Evolutionary conservation across 768 basidiomycete genomes (phyloP).

Genomic region (Hortiboletus campestris): DNA sequence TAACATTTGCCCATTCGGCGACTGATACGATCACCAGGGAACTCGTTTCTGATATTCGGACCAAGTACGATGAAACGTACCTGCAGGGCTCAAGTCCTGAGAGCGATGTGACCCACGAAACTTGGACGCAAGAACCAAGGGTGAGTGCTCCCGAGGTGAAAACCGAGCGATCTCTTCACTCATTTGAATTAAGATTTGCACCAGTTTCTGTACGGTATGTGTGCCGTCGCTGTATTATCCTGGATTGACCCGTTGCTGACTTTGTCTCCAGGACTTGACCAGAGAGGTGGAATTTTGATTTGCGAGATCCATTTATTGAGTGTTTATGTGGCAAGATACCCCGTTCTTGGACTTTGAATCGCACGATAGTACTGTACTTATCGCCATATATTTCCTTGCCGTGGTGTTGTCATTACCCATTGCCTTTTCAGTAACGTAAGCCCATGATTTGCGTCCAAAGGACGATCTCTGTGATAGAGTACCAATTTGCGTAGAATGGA

Average conservation of each 20-base stretch:
- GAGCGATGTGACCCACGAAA: background rate
- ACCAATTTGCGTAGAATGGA: no score
- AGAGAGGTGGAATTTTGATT: slow-evolving; percentile 8
- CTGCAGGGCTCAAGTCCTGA: background rate
- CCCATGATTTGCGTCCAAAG: no score
- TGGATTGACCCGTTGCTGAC: background rate
- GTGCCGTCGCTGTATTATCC: background rate
- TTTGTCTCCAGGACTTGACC: slow-evolving; percentile 12
- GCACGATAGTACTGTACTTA: no score
- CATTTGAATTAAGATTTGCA: slow-evolving; percentile 7
- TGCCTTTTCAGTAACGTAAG: no score
- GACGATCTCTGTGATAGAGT: no score
- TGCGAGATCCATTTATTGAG: no score
- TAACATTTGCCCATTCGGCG: background rate
- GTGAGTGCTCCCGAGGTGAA: slow-evolving; percentile 12
- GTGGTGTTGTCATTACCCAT: no score
- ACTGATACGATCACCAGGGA: slow-evolving; percentile 5
- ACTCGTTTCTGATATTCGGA: slow-evolving; percentile 13
- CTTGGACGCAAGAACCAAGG: slow-evolving; percentile 19
- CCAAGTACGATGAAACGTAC: slow-evolving; percentile 8
- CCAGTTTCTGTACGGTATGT: slow-evolving; percentile 12
- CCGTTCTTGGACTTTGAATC: background rate
- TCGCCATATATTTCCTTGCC: no score
- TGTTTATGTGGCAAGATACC: slow-evolving; percentile 2
- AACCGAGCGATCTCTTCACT: background rate